phyloP scores from a whole-genome alignment of 75 land plant species.

The Larix kaempferi region DNA sequence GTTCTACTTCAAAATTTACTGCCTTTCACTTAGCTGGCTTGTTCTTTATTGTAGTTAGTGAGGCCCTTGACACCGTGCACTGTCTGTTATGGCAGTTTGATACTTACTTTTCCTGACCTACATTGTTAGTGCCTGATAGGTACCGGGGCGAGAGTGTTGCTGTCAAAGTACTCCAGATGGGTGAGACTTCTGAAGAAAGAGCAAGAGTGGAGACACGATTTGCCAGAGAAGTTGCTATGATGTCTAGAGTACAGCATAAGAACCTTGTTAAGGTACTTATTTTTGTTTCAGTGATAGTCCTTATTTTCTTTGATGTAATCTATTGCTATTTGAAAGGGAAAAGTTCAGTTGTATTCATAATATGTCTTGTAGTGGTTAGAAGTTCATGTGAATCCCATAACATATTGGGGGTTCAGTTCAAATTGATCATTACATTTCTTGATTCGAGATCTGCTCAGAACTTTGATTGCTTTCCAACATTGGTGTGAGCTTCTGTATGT shows the following conservation, averaged over 20 bases:
- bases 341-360: too few species aligned
- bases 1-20: neutral
- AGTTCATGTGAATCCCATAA: too few species aligned
- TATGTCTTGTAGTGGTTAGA: too few species aligned
- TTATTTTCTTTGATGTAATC: neutral
- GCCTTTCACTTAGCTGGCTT: neutral
- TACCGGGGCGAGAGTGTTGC: constrained; percentile 64
- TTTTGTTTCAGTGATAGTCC: neutral
- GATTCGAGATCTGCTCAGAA: too few species aligned
- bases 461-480: too few species aligned
- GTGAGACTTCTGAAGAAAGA: constrained; percentile 54
- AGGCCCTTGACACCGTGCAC: neutral
- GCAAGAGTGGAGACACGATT: constrained; percentile 52
- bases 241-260: constrained; percentile 71
- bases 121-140: constrained; percentile 19
- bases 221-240: constrained; percentile 70
- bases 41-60: neutral
- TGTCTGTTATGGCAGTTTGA: neutral
- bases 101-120: neutral
- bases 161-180: constrained; percentile 57
- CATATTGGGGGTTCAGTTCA: too few species aligned
- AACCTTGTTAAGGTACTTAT: constrained; percentile 70
- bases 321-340: too few species aligned
- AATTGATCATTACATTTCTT: too few species aligned
- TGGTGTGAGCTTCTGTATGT: too few species aligned